Percentiles rank a stretch among this genome's conserved stretches.
Evolutionary conservation across 2,329 filamentous ascomycete genomes (phyloP).

Genomic region (Sordariomycetes sp.): DNA sequence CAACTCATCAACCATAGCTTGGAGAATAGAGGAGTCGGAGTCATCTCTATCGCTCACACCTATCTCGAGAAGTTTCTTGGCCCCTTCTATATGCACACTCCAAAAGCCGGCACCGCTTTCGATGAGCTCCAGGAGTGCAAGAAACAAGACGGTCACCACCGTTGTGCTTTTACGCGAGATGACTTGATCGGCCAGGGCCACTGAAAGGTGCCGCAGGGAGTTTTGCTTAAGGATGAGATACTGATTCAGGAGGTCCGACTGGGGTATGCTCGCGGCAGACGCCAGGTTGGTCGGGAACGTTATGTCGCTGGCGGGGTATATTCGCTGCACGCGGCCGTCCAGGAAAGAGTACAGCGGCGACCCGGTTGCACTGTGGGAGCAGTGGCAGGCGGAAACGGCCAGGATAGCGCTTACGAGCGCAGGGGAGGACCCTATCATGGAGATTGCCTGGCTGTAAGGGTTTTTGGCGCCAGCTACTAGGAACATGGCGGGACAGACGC

Average conservation of each 20-base stretch:
- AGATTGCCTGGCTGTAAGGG: neutral
- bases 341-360: neutral
- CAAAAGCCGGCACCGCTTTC: neutral
- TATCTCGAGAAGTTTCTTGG: neutral
- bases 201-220: neutral
- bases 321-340: neutral
- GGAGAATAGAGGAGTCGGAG: neutral
- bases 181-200: neutral
- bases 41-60: neutral
- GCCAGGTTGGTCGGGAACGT: neutral
- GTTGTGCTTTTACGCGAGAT: neutral
- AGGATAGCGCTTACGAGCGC: neutral
- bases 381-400: neutral
- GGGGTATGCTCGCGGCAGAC: neutral
- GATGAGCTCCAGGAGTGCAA: neutral
- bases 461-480: neutral
- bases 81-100: neutral
- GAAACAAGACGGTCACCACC: neutral
- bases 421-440: neutral
- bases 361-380: neutral
- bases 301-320: neutral
- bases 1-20: neutral
- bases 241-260: neutral
- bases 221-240: neutral
- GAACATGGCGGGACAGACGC: neutral